phyloP scores from a whole-genome alignment of 2,329 filamentous ascomycete genomes.

The Fusarium phyllophilum region DNA sequence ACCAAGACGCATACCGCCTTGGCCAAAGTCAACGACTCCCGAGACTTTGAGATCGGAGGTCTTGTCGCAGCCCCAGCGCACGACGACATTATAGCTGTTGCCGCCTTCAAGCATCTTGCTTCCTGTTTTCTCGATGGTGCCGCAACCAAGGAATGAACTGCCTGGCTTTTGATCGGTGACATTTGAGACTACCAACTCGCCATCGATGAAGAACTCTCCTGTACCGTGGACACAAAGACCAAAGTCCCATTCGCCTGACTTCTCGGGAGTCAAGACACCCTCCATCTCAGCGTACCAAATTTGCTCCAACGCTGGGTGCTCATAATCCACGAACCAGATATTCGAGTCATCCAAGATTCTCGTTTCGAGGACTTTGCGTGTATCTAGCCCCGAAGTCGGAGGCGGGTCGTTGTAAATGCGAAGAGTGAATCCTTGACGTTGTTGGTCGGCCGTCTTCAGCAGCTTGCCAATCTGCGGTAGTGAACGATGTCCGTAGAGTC shows the following conservation, averaged over 20 bases:
- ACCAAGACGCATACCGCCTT: background rate
- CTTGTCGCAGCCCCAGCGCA: slow-evolving; percentile 5
- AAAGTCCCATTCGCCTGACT: background rate
- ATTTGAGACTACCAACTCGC: background rate
- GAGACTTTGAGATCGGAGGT: background rate
- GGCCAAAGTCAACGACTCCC: background rate
- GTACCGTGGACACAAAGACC: background rate
- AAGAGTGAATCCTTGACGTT: background rate
- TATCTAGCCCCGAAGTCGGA: background rate
- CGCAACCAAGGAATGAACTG: background rate
- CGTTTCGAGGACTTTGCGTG: background rate
- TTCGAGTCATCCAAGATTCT: background rate
- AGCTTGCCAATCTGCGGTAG: background rate
- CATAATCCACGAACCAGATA: slow-evolving; percentile 2
- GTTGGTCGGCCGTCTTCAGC: background rate
- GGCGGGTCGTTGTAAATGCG: background rate
- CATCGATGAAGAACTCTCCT: background rate
- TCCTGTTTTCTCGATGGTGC: background rate
- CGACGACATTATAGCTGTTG: background rate
- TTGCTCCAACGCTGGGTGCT: background rate
- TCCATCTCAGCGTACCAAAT: background rate
- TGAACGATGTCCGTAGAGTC: background rate
- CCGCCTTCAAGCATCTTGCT: background rate
- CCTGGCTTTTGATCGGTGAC: background rate
- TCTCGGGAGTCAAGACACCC: background rate